Evolutionary conservation across 768 basidiomycete genomes (phyloP).

Genomic region (Boletus rufocinnamomeus): DNA sequence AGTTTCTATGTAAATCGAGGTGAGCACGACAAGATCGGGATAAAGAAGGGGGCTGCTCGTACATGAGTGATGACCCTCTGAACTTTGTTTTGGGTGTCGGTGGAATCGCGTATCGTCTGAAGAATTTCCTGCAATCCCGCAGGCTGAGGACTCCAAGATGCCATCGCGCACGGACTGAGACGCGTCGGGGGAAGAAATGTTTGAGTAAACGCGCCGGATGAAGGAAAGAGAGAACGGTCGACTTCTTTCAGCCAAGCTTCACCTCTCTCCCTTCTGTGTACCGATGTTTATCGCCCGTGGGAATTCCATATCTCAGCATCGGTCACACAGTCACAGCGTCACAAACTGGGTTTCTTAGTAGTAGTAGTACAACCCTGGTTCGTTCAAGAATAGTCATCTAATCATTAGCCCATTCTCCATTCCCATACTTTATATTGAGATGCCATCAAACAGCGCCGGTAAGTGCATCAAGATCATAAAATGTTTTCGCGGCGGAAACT

Average conservation of each 20-base stretch:
- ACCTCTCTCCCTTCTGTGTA: constrained; percentile 31
- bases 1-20: constrained; percentile 61
- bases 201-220: constrained; percentile 34
- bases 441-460: not conserved
- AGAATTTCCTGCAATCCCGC: constrained; percentile 90
- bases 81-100: constrained; percentile 68
- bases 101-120: constrained; percentile 88
- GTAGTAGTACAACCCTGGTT: too few relatives aligned
- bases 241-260: constrained; percentile 12
- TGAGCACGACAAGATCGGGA: constrained; percentile 24
- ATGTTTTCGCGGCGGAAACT: not conserved
- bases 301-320: constrained; percentile 37
- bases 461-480: not conserved
- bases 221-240: constrained; percentile 24
- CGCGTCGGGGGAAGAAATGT: constrained; percentile 28
- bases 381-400: not conserved
- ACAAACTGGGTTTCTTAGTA: not conserved
- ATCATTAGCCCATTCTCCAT: not conserved
- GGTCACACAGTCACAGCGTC: constrained; percentile 31
- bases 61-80: constrained; percentile 87
- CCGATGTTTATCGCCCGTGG: constrained; percentile 38
- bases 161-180: constrained; percentile 47
- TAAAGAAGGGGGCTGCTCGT: constrained; percentile 29
- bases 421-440: not conserved
- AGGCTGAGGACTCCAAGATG: constrained; percentile 81